Conservation (phyloP, 495 filamentous ascomycete species). For the Tetracladium setigerum region DNA sequence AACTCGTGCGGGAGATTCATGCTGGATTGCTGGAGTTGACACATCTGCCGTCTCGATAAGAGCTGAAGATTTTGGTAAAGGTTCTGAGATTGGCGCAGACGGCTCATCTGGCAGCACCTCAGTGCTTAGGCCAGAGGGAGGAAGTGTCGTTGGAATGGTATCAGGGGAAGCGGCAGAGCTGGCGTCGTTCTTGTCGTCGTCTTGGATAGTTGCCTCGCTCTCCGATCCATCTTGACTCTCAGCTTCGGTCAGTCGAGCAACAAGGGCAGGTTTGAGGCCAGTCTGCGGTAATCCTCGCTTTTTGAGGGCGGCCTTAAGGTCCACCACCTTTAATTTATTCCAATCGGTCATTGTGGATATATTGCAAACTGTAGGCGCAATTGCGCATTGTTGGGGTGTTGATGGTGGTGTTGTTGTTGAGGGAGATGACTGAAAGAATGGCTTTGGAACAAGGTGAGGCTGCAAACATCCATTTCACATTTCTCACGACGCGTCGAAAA, state of each 20-base stretch:
- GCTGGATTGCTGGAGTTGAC: constrained; percentile 1
- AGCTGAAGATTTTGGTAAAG: not conserved
- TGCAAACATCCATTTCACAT: no score
- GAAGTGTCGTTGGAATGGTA: constrained; percentile 10
- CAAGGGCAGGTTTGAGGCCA: constrained; percentile 50
- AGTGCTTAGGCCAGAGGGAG: constrained; percentile 2
- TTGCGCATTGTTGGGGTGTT: constrained; percentile 13
- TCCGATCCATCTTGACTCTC: constrained; percentile 17
- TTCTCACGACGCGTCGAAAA: no score
- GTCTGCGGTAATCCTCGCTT: constrained; percentile 42
- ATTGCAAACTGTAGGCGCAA: not conserved
- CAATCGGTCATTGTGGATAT: constrained; percentile 40
- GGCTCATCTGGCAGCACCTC: constrained; percentile 11
- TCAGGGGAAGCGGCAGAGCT: constrained; percentile 14
- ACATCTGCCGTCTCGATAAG: constrained; percentile 6
- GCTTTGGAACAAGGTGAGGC: no score
- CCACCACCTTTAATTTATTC: constrained; percentile 49
- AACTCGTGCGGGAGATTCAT: constrained; percentile 4
- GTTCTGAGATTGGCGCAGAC: constrained; percentile 6
- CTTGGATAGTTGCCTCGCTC: constrained; percentile 16
- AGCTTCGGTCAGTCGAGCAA: constrained; percentile 37
- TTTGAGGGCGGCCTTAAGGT: constrained; percentile 52
- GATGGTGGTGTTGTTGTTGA: not conserved
- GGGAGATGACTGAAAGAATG: no score
- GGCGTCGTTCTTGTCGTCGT: constrained; percentile 13